Evolutionary conservation across 78 protist genomes (phyloP).

Genomic region (Dictyostelium firmibasis): DNA sequence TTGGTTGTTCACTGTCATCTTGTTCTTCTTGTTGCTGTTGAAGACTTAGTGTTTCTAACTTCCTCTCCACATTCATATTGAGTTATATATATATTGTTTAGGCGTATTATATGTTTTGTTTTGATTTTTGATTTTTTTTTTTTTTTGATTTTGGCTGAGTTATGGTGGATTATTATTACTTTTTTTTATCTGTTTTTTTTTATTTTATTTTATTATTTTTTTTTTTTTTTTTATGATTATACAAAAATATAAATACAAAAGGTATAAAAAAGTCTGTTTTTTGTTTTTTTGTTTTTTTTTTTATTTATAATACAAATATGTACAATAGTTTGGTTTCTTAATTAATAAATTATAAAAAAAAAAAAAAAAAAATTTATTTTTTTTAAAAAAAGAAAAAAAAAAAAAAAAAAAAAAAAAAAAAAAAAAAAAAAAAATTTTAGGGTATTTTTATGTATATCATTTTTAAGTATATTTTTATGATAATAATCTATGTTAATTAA

Average conservation of each 20-base stretch:
- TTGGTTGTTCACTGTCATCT: conserved; percentile 13
- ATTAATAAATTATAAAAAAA: neutral
- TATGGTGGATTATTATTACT: neutral
- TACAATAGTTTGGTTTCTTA: neutral
- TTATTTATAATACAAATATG: neutral
- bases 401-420: neutral
- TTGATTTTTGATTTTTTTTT: neutral
- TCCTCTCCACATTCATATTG: conserved; percentile 1
- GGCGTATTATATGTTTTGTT: neutral
- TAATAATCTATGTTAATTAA: too few relatives aligned
- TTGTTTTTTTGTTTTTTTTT: neutral
- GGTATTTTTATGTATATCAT: too few relatives aligned
- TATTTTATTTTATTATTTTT: neutral
- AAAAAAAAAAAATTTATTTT: neutral
- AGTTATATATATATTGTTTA: neutral
- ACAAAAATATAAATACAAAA: neutral
- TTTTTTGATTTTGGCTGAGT: neutral
- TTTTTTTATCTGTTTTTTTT: neutral
- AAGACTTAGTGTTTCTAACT: neutral
- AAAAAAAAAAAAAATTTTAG: too few relatives aligned
- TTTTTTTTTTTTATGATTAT: neutral
- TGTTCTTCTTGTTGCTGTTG: neutral
- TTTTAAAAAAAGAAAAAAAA: neutral
- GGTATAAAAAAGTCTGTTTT: neutral
- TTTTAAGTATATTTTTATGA: too few relatives aligned